Evolutionary conservation across 2,329 filamentous ascomycete species (phyloP).

Genomic region (Exophiala phaeomuriformis): DNA sequence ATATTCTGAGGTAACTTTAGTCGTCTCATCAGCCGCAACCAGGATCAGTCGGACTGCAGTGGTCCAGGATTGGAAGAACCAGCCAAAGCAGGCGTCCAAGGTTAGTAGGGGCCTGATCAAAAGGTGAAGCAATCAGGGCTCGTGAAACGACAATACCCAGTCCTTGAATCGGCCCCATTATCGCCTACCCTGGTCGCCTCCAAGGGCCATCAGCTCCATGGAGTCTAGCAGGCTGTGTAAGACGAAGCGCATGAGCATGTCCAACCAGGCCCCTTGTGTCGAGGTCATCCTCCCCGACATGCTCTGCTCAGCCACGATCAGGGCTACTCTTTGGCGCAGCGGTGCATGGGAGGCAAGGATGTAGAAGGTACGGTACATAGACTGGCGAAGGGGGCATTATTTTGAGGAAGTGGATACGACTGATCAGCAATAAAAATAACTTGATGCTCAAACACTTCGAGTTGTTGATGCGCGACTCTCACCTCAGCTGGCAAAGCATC

Average conservation of each 20-base stretch:
- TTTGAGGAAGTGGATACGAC: no score
- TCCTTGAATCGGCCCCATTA: not conserved
- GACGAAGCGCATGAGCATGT: not conserved
- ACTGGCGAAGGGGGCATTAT: no score
- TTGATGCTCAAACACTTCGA: no score
- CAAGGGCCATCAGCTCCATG: not conserved
- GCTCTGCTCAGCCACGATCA: no score
- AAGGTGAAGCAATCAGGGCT: not conserved
- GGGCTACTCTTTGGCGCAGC: no score
- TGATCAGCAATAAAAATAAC: no score
- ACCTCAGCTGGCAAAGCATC: no score
- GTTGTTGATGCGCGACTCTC: no score
- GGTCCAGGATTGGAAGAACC: not conserved
- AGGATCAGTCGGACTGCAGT: not conserved
- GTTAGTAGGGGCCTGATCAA: not conserved
- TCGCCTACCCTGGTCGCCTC: not conserved
- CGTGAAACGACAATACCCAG: not conserved
- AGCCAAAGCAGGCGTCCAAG: not conserved
- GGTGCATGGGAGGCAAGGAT: no score
- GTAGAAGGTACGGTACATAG: no score
- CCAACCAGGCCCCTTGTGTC: not conserved
- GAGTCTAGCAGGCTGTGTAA: not conserved
- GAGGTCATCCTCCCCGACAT: not conserved
- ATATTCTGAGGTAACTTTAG: not conserved
- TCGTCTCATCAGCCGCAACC: constrained; percentile 3